Evolutionary conservation across 1,284 basidiomycete genomes (phyloP).

Genomic region (Somion occarium): DNA sequence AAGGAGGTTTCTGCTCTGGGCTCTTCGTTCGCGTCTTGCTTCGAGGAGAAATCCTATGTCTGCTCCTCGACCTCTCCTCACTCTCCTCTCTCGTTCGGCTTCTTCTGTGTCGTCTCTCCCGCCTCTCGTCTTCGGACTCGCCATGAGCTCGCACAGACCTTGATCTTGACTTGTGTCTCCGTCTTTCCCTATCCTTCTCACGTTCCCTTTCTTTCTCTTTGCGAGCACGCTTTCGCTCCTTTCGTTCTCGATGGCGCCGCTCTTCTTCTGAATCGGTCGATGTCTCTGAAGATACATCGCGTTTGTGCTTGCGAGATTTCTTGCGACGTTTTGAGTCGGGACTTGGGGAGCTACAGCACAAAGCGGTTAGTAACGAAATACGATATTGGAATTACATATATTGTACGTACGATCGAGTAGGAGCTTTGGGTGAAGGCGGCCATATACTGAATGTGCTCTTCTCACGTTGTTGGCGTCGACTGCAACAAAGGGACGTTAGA

Average conservation of each 20-base stretch:
- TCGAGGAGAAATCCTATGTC: constrained; percentile 12
- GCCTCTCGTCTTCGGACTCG: constrained; percentile 36
- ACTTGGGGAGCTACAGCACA: constrained; percentile 42
- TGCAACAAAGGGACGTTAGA: constrained; percentile 26
- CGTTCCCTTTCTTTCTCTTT: constrained; percentile 43
- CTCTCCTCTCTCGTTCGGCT: constrained; percentile 25
- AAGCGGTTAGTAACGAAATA: constrained; percentile 4
- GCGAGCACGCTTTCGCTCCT: constrained; percentile 52
- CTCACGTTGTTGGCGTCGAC: constrained; percentile 75
- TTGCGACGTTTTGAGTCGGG: constrained; percentile 46
- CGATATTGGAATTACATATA: constrained; percentile 2
- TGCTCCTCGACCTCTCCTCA: constrained; percentile 17
- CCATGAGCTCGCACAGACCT: constrained; percentile 27
- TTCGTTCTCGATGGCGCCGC: constrained; percentile 48
- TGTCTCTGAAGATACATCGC: constrained; percentile 48
- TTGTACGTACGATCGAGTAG: constrained; percentile 55
- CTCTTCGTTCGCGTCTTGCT: constrained; percentile 25
- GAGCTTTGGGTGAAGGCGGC: constrained; percentile 80
- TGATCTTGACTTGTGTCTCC: constrained; percentile 25
- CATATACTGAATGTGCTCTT: constrained; percentile 65
- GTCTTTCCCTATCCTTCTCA: constrained; percentile 34
- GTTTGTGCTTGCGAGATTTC: constrained; percentile 53
- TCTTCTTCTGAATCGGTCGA: constrained; percentile 57
- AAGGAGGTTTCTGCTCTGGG: constrained; percentile 24
- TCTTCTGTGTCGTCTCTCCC: constrained; percentile 25